Conservation (phyloP, 768 basidiomycete genomes). For the Suillus brevipes region DNA sequence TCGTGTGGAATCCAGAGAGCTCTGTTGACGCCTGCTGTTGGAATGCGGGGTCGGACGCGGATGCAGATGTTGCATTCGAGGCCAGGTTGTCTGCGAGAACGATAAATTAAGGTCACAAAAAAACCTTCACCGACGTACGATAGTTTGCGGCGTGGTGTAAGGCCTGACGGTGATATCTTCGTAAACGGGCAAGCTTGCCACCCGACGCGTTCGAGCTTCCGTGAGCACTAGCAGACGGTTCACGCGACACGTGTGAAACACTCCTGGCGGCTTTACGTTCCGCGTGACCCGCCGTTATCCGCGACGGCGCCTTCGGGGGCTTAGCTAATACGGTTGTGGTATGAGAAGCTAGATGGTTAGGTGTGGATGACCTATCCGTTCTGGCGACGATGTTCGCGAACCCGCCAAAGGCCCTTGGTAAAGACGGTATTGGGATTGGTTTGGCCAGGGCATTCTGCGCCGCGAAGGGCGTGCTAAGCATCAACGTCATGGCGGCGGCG, state of each 20-base stretch:
- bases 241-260: neutral
- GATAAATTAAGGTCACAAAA: neutral
- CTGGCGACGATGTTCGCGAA: neutral
- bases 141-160: neutral
- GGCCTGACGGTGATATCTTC: neutral
- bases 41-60: conserved; percentile 33
- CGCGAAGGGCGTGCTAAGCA: conserved; percentile 28
- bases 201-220: neutral
- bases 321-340: neutral
- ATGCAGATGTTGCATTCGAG: conserved; percentile 29
- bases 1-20: conserved; percentile 37
- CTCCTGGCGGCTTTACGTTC: neutral
- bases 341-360: neutral
- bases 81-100: conserved; percentile 34
- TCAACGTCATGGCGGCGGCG: conserved; percentile 39
- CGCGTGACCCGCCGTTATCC: neutral
- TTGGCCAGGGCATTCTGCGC: conserved; percentile 25
- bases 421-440: conserved; percentile 2
- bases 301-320: neutral
- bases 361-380: neutral
- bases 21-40: conserved; percentile 38
- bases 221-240: neutral
- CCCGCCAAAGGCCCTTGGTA: neutral
- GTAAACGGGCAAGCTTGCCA: neutral
- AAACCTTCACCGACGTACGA: neutral